phyloP scores from a whole-genome alignment of 805 yeast genomes.

The Ogataea paradorogensis region DNA sequence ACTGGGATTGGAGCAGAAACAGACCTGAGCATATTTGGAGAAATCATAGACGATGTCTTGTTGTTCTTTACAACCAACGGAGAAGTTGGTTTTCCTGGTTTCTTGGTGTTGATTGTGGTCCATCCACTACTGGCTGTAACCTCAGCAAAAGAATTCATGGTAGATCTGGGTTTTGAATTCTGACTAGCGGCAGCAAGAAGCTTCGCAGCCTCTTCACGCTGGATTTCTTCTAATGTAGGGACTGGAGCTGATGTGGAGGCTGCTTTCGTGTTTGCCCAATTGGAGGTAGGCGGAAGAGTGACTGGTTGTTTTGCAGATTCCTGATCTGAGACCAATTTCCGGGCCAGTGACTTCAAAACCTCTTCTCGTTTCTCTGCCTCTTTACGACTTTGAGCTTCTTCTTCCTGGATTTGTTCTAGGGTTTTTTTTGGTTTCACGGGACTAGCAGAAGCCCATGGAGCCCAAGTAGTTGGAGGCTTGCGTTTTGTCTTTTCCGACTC shows the following conservation, averaged over 20 bases:
- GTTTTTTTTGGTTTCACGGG: constrained; percentile 43
- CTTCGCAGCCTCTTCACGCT: constrained; percentile 48
- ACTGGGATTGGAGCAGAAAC: constrained; percentile 32
- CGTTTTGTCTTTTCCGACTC: constrained; percentile 16
- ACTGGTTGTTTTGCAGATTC: constrained; percentile 16
- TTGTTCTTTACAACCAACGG: constrained; percentile 13
- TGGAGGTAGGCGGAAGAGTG: constrained; percentile 39
- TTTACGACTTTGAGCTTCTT: constrained; percentile 38
- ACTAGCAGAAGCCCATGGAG: constrained; percentile 25
- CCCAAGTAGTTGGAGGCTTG: constrained; percentile 41
- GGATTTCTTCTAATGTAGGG: constrained; percentile 60
- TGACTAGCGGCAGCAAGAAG: constrained; percentile 14
- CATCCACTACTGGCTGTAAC: constrained; percentile 25
- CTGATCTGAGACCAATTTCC: constrained; percentile 21
- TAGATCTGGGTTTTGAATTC: constrained; percentile 23
- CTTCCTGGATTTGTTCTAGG: constrained; percentile 60
- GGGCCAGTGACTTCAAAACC: constrained; percentile 23
- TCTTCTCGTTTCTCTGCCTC: constrained; percentile 22
- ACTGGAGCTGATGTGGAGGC: constrained; percentile 18
- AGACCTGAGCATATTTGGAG: constrained; percentile 37
- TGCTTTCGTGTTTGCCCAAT: constrained; percentile 37
- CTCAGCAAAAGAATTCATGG: constrained; percentile 27
- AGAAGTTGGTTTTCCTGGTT: constrained; percentile 28
- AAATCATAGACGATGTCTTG: constrained; percentile 21
- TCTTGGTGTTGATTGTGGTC: constrained; percentile 42